Evolutionary conservation across 495 filamentous ascomycete species (phyloP).

Genomic region (Xylaria nigripes): DNA sequence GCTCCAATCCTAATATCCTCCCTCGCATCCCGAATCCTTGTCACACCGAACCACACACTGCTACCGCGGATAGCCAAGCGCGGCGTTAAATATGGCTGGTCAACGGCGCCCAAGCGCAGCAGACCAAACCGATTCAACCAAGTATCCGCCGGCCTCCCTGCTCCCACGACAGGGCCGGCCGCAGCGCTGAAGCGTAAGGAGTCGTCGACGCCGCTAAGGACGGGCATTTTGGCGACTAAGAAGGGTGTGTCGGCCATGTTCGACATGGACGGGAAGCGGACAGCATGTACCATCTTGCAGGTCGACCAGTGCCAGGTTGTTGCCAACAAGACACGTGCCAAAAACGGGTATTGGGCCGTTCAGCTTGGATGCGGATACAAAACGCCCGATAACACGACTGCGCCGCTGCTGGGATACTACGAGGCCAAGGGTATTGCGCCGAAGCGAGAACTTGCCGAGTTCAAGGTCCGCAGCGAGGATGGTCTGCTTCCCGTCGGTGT

Average conservation of each 20-base stretch:
- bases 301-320: constrained; percentile 86
- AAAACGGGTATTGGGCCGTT: constrained; percentile 86
- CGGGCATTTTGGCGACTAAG: constrained; percentile 78
- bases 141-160: constrained; percentile 38
- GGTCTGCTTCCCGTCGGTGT: constrained; percentile 66
- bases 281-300: constrained; percentile 86
- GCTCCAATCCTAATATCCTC: constrained; percentile 19
- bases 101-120: constrained; percentile 32
- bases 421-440: constrained; percentile 67
- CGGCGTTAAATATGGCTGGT: constrained; percentile 49
- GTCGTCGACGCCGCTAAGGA: constrained; percentile 65
- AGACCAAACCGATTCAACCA: constrained; percentile 46
- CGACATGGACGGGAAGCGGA: constrained; percentile 67
- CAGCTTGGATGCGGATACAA: constrained; percentile 81
- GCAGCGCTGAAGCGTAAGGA: constrained; percentile 76
- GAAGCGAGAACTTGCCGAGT: constrained; percentile 76
- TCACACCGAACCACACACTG: constrained; percentile 29
- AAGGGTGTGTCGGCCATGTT: constrained; percentile 92
- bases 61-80: constrained; percentile 40
- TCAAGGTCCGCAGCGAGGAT: constrained; percentile 64
- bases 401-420: constrained; percentile 78
- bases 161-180: constrained; percentile 61
- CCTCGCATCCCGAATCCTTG: constrained; percentile 28
- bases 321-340: constrained; percentile 67
- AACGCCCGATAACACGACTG: constrained; percentile 62